Evolutionary conservation across 2,329 filamentous ascomycete species (phyloP), one percentile per base, ranked within the genome.

Genomic region (Fusarium sp.): DNA sequence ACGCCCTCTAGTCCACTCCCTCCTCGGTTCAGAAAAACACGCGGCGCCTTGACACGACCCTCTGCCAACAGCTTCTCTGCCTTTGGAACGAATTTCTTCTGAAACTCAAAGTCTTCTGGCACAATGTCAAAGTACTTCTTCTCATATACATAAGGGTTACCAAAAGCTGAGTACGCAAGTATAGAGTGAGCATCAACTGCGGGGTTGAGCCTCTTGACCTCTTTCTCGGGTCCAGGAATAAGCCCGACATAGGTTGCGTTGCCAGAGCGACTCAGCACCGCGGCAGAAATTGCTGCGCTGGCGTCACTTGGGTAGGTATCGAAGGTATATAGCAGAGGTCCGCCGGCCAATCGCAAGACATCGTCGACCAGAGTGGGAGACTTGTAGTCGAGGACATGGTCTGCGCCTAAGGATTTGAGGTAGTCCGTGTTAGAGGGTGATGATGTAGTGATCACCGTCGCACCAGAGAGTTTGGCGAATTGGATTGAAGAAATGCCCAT

Each of bases 401-500:
- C 80, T 4, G 83, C 84, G 14, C 85, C 84, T 6, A 81, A 75
- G 1, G 72, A 74, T 52, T 71, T 72, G 5, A 80, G 52, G 6
- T 77, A 75, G 7, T 76, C 77, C 15, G 75, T 74, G 46, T 80
- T 78, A 44, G 52, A 63, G n/a, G 76, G 76, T 6, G 81, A 82
- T 2, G 76, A 71, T 3, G 80, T 82, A 1, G 80, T 67, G 14
- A 81, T 72, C 1, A 83, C 78, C 7, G 51, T 69, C 7, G 77
- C 76, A 1, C 78, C 81, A 3, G 77, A 80, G 3, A 77, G 69
- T 58, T 79, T 80, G 45, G 79, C 78, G 50, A 73, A 80, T 67
- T 83, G 81, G 58, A 84, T 80, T 3, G 77, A 80, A 44, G 87
- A 84, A 24, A 87, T 84, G 74, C 83, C 84, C 2, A 86, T 87